Evolutionary conservation across 176 grass and related monocot species (phyloP), one percentile per base, ranked within the genome.

Genomic region (Hordeum marinum): DNA sequence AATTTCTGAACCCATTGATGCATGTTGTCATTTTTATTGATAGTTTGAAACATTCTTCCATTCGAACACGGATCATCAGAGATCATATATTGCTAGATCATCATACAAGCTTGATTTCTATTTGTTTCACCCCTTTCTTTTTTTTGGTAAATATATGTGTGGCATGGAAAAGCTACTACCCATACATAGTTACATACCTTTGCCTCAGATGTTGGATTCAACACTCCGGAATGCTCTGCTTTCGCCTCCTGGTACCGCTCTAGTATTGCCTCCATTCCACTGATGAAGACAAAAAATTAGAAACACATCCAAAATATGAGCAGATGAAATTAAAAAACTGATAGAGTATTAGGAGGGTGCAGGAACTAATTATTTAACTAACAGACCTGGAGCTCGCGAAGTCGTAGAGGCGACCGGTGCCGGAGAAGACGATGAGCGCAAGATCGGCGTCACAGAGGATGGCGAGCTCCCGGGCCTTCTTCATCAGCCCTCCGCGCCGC

Each of bases 201-300:
- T 46, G 70, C 70, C 70, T 87, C 85, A 11, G 85, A 66, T 50
- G 65, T 2, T 82, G 85, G 35, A 82, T 87, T 87, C 41, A 87
- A 26, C 36, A 77, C 25, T 50, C 35, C 25, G 36, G 0, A 60
- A 14, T 76, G 10, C 25, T 87, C 85, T 48, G 45, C 79, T 77
- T 52, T 68, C 17, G 26, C 62, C 85, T 87, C 79, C 20, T 87
- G 70, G 70, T 87, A 87, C 15, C 79, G 70, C 54, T 82, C 78
- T 58, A 87, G 42, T 34, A 68, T 68, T 29, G 61, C 29, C 75
- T 87, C 58, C 85, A 87, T 82, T 46, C 42, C 71, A 2, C 85
- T 87, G 61, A 82, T 66, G 58, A 57, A 62, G 45, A 10, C 5
- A 24, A 8, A 3, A 20, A 26, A 39, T 15, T 37, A 26, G 13